Evolutionary conservation across 129 eudicot genomes (phyloP), one percentile per base, ranked within the genome.

Genomic region (Erigeron canadensis): DNA sequence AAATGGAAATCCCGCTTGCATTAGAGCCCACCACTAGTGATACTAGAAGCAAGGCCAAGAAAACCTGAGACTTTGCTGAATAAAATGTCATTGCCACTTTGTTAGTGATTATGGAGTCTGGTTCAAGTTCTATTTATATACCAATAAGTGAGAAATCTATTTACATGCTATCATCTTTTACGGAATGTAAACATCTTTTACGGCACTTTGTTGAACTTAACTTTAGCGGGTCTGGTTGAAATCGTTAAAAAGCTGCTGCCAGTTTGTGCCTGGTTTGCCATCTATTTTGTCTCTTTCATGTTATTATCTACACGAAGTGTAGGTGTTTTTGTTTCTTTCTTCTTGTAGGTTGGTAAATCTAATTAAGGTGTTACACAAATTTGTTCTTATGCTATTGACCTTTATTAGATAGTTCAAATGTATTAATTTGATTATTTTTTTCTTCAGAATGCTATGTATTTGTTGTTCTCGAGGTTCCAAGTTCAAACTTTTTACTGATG

Each of bases 1-100:
- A 79, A 38, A 78, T 59, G 21, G 78, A 72, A 4, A 74, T 78
- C 15, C 62, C 77, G 3, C 80, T 77, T 0, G 74, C 85, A 42
- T 60, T 62, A 28, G 76, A 67, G 39, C 71, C 71, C 38, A 44
- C 42, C 15, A 66, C 75, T 57, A 59, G 64, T 65, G 39, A 18
- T 73, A 62, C 43, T 56, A 72, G 40, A 48, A 54, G 28, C 19
- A 61, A 54, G 38, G 42, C 38, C 23, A 48, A 41, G 34, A 62
- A 19, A 7, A 39, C 8, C 7, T 37, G 40, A 22, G 77, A 55
- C 63, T 13, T 55, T 38, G 21, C 21, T 28, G 66, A 75, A 43
- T 19, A 2, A 42, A 61, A 9, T 77, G 75, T 40, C 76, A 77
- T 77, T 67, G 40, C 37, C 10, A 9, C 18, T 62, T 61, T 73